Evolutionary conservation across 805 yeast genomes (phyloP).

Genomic region (Starmerella kuoi): DNA sequence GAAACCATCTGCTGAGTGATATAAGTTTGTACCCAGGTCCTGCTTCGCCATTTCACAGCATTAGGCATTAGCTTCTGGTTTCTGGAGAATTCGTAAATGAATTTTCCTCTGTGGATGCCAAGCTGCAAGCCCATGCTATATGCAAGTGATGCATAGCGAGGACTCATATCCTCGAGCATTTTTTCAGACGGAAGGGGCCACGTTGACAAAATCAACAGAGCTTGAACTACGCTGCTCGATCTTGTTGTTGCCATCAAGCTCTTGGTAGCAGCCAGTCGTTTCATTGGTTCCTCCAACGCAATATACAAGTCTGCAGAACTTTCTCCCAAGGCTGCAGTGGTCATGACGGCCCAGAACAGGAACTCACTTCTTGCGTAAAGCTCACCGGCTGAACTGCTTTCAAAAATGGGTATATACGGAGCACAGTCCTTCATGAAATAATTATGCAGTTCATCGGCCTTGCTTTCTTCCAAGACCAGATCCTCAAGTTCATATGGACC

Average conservation of each 20-base stretch:
- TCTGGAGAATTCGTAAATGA: slow-evolving; percentile 79
- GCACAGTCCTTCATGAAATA: slow-evolving; percentile 54
- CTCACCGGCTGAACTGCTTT: slow-evolving; percentile 58
- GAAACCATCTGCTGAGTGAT: slow-evolving; percentile 88
- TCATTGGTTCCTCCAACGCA: slow-evolving; percentile 61
- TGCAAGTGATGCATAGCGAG: slow-evolving; percentile 78
- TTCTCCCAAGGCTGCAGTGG: slow-evolving; percentile 75
- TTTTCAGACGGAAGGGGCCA: slow-evolving; percentile 94
- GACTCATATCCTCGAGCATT: slow-evolving; percentile 82
- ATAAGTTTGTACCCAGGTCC: slow-evolving; percentile 83
- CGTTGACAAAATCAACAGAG: slow-evolving; percentile 64
- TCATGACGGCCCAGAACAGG: slow-evolving; percentile 80
- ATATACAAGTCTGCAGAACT: slow-evolving; percentile 76
- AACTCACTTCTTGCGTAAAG: slow-evolving; percentile 73
- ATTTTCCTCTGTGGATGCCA: slow-evolving; percentile 84
- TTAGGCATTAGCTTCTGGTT: slow-evolving; percentile 80
- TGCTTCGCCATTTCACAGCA: slow-evolving; percentile 87
- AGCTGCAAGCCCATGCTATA: slow-evolving; percentile 72
- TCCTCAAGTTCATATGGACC: slow-evolving; percentile 43
- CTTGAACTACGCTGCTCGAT: slow-evolving; percentile 87
- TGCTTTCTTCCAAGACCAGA: slow-evolving; percentile 49
- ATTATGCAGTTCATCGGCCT: slow-evolving; percentile 62
- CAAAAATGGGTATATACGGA: slow-evolving; percentile 70
- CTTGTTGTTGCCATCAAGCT: slow-evolving; percentile 91
- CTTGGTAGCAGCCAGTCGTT: slow-evolving; percentile 78